These are phyloP conservation scores for Trifolium dubium DNA, from an alignment of 306 rosid genomes.

Conservation along the genomic window DNA sequence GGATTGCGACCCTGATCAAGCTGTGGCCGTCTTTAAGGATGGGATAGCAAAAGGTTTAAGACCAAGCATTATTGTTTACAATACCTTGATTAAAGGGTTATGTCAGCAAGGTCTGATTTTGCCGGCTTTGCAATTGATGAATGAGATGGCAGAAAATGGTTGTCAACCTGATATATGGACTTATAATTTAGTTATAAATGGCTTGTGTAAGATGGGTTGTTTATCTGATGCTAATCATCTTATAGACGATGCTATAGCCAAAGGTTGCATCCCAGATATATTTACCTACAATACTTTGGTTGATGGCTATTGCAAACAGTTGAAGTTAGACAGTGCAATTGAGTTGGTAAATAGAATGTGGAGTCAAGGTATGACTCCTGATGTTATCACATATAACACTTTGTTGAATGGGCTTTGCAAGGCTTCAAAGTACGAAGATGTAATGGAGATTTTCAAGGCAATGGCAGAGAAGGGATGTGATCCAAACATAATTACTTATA, in stretches of 20 bases:
- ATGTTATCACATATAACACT: conserved; percentile 84
- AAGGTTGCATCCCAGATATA: conserved; percentile 82
- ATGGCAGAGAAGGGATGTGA: conserved; percentile 73
- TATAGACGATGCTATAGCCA: conserved; percentile 68
- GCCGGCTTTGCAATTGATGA: conserved; percentile 82
- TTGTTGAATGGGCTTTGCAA: conserved; percentile 90
- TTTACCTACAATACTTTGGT: conserved; percentile 83
- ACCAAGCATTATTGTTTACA: conserved; percentile 73
- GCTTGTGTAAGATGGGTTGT: conserved; percentile 92
- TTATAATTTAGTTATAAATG: conserved; percentile 74
- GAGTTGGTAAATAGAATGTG: conserved; percentile 72
- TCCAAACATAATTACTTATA: conserved; percentile 72
- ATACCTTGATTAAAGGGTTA: conserved; percentile 79
- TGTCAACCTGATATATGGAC: conserved; percentile 79
- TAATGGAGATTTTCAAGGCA: conserved; percentile 66
- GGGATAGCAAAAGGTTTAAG: conserved; percentile 66
- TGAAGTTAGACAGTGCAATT: conserved; percentile 66
- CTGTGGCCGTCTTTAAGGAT: conserved; percentile 68
- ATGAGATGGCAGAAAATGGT: conserved; percentile 75
- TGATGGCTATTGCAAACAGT: conserved; percentile 83
- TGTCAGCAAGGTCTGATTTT: conserved; percentile 77
- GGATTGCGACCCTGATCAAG: conserved; percentile 72
- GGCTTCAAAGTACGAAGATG: conserved; percentile 67
- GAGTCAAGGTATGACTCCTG: conserved; percentile 82
- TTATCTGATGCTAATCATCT: conserved; percentile 72